Percentiles rank a stretch among this genome's conserved stretches.
Evolutionary conservation across 208 protist genomes (phyloP).

Genomic region (Wallacemonas sp.): DNA sequence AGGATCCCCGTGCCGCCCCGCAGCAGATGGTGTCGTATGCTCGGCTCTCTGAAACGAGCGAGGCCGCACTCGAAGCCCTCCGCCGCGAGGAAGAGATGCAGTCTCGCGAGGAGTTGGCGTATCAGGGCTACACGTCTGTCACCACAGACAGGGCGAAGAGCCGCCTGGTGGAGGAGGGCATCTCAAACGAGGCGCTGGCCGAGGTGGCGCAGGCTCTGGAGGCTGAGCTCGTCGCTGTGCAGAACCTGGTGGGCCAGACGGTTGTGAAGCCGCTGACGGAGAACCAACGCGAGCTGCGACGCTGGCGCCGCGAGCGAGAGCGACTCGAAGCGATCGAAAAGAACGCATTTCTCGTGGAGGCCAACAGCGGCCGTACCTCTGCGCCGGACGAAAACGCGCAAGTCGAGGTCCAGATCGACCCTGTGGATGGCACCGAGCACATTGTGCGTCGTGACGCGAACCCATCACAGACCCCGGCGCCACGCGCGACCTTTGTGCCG

Average conservation of each 20-base stretch:
- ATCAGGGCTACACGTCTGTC: slow-evolving; percentile 66
- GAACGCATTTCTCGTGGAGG: slow-evolving; percentile 19
- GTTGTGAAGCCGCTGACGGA: slow-evolving; percentile 37
- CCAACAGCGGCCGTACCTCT: neutral
- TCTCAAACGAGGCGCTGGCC: slow-evolving; percentile 26
- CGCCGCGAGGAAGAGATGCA: slow-evolving; percentile 55
- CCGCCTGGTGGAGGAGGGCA: slow-evolving; percentile 29
- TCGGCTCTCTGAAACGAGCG: slow-evolving; percentile 21
- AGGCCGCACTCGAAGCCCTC: slow-evolving; percentile 47
- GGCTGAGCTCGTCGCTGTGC: slow-evolving; percentile 33
- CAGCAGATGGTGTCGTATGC: slow-evolving; percentile 51
- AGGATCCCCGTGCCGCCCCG: slow-evolving; percentile 56
- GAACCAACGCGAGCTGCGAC: slow-evolving; percentile 24
- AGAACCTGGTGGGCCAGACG: slow-evolving; percentile 32
- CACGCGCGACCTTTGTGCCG: neutral
- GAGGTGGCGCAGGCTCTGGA: slow-evolving; percentile 31
- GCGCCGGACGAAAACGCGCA: neutral
- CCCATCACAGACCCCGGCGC: neutral
- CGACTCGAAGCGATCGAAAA: slow-evolving; percentile 22
- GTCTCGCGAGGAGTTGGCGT: slow-evolving; percentile 54
- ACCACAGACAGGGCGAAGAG: slow-evolving; percentile 46
- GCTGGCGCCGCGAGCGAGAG: slow-evolving; percentile 44
- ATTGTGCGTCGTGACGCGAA: slow-evolving; percentile 10
- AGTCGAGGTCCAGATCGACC: slow-evolving; percentile 15
- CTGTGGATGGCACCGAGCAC: slow-evolving; percentile 30